These are phyloP conservation scores for Syzygium syzygioides DNA, from an alignment of 441 rosid species.

Conservation along the genomic window DNA sequence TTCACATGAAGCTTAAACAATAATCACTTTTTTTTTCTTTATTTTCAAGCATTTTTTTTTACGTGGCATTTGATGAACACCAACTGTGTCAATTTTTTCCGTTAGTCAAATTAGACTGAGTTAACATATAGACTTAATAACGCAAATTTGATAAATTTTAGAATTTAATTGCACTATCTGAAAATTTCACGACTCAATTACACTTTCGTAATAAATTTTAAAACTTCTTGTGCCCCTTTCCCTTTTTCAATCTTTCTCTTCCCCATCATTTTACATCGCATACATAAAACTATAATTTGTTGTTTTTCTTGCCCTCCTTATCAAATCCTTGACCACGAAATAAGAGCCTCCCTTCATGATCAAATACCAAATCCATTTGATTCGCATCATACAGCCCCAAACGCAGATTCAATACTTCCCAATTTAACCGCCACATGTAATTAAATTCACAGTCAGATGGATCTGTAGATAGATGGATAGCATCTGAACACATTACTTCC, in stretches of 20 bases:
- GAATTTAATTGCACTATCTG: not conserved
- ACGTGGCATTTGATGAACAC: not conserved
- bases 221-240: not conserved
- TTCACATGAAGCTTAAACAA: not conserved
- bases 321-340: not conserved
- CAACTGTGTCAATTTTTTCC: rapidly evolving
- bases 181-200: not conserved
- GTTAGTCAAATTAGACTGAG: not conserved
- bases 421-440: not conserved
- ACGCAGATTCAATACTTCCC: not conserved
- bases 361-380: not conserved
- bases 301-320: not conserved
- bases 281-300: not conserved
- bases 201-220: not conserved
- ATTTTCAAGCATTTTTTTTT: not conserved
- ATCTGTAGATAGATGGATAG: not conserved
- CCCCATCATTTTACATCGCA: not conserved
- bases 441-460: not conserved
- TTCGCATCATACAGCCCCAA: not conserved
- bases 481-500: not conserved
- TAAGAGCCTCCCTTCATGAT: not conserved
- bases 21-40: not conserved
- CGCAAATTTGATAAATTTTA: not conserved
- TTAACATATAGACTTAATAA: not conserved
- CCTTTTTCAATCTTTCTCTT: not conserved